phyloP scores from a whole-genome alignment of 129 eudicot genomes.

The Pittosporum tobira region DNA sequence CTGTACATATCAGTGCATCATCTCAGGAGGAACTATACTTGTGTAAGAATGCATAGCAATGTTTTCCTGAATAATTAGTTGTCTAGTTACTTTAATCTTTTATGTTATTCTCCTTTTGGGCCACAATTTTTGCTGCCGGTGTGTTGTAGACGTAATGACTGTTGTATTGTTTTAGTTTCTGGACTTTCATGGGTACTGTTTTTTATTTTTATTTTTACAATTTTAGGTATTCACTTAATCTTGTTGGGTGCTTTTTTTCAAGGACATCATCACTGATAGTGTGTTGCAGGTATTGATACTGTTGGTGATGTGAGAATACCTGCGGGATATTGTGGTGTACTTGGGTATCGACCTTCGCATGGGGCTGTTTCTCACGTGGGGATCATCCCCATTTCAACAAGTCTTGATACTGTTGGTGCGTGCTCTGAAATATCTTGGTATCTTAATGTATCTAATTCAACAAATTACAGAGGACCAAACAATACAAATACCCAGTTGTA shows the following conservation, averaged over 20 bases:
- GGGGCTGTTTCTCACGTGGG: slow-evolving; percentile 63
- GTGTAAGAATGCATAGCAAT: neutral
- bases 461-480: neutral
- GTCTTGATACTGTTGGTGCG: slow-evolving; percentile 85
- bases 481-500: too few species aligned
- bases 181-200: neutral
- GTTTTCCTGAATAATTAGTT: neutral
- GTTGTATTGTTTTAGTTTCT: too few species aligned
- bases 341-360: slow-evolving; percentile 84
- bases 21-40: neutral
- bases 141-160: too few species aligned
- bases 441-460: neutral
- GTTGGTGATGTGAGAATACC: slow-evolving; percentile 95
- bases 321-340: slow-evolving; percentile 71
- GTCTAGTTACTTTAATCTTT: neutral
- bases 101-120: too few species aligned
- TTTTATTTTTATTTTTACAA: neutral
- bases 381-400: slow-evolving; percentile 64
- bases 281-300: slow-evolving; percentile 65
- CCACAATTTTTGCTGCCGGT: too few species aligned
- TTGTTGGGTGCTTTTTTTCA: neutral
- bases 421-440: neutral
- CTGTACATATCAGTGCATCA: too few species aligned
- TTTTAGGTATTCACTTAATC: too few species aligned
- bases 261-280: neutral